Evolutionary conservation across 306 rosid species (phyloP).

Genomic region (Medicago arabica): DNA sequence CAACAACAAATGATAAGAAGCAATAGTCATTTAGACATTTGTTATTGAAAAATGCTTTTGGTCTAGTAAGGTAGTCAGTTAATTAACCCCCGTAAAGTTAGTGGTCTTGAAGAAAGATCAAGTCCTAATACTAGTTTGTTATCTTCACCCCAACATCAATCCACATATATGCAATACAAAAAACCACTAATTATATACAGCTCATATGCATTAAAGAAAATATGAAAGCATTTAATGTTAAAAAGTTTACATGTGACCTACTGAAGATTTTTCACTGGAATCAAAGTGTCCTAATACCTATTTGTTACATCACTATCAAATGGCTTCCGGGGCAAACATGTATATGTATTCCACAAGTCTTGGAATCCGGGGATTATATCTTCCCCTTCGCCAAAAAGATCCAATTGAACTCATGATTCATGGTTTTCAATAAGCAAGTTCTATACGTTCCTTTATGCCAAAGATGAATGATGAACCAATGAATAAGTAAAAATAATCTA

Average conservation of each 20-base stretch:
- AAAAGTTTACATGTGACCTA: slow-evolving; percentile 10
- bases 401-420: slow-evolving; percentile 15
- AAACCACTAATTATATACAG: too few relatives aligned
- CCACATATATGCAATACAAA: too few relatives aligned
- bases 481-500: background rate
- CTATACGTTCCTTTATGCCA: slow-evolving; percentile 7
- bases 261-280: background rate
- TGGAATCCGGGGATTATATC: slow-evolving; percentile 4
- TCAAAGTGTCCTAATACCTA: background rate
- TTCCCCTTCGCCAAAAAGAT: background rate
- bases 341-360: background rate
- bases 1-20: background rate
- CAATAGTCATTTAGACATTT: too few relatives aligned
- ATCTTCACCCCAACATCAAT: too few relatives aligned
- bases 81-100: too few relatives aligned
- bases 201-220: too few relatives aligned
- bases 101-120: too few relatives aligned
- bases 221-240: too few relatives aligned
- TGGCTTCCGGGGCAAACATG: slow-evolving; percentile 12
- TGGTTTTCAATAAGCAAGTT: slow-evolving; percentile 26
- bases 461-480: slow-evolving; percentile 5
- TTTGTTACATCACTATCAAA: background rate
- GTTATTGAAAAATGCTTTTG: too few relatives aligned
- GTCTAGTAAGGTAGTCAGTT: too few relatives aligned
- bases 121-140: too few relatives aligned